A percentile compares a stretch with the other conserved stretches of the same genome.
These are phyloP conservation scores for Colletotrichum chlorophyti DNA, from an alignment of 2,329 filamentous ascomycete genomes.

Conservation along the genomic window DNA sequence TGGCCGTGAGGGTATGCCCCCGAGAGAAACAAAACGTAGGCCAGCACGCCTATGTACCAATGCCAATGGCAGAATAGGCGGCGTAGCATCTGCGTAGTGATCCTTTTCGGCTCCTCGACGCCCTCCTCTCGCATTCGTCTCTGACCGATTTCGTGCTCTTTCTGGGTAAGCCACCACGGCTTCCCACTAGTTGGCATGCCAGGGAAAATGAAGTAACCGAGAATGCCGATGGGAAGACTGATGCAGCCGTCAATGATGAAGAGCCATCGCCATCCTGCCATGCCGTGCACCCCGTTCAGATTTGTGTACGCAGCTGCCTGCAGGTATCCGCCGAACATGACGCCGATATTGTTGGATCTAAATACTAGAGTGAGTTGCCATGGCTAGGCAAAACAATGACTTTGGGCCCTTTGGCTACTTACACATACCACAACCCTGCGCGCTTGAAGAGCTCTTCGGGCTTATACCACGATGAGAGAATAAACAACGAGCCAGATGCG, in stretches of 20 bases:
- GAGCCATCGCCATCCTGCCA: constrained; percentile 58
- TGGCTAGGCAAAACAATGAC: background rate
- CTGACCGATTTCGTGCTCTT: constrained; percentile 41
- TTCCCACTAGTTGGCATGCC: constrained; percentile 46
- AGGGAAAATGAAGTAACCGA: constrained; percentile 54
- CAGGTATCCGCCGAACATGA: constrained; percentile 38
- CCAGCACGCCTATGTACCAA: constrained; percentile 33
- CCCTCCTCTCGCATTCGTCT: constrained; percentile 35
- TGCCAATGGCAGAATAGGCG: constrained; percentile 35
- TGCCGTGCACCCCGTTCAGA: constrained; percentile 52
- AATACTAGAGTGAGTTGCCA: background rate
- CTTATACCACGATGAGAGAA: constrained; percentile 39
- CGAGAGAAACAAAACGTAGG: constrained; percentile 32
- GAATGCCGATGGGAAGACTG: constrained; percentile 57
- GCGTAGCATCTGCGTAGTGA: constrained; percentile 33
- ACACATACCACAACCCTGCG: constrained; percentile 55
- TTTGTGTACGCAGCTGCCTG: constrained; percentile 53
- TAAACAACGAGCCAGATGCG: constrained; percentile 30
- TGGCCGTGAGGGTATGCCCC: constrained; percentile 28
- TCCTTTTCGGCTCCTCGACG: constrained; percentile 28
- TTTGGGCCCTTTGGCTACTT: constrained; percentile 22
- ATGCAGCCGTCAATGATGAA: constrained; percentile 64
- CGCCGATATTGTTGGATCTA: constrained; percentile 33
- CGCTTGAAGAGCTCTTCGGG: constrained; percentile 49
- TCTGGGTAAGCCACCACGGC: constrained; percentile 41